These are phyloP conservation scores for Diatrype stigma DNA, from an alignment of 2,329 filamentous ascomycete species.

Conservation along the genomic window DNA sequence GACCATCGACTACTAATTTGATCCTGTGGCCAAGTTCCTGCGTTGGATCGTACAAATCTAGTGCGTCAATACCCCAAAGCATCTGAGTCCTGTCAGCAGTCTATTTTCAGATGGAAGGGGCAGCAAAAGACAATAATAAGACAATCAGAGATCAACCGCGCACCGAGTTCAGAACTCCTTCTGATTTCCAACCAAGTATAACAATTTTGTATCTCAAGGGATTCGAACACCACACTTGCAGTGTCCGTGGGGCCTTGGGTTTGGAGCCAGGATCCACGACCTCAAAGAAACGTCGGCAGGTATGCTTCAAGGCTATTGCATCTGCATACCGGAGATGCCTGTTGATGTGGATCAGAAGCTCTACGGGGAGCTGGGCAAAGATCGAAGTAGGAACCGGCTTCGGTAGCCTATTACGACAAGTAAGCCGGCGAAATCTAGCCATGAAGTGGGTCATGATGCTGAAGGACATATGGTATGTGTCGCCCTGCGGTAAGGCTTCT, in stretches of 20 bases:
- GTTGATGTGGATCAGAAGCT: not conserved
- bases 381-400: not conserved
- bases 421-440: too few species aligned
- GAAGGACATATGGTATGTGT: too few species aligned
- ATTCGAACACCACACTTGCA: not conserved
- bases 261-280: not conserved
- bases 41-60: too few species aligned
- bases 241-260: not conserved
- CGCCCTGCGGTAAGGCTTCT: too few species aligned
- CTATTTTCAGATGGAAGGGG: too few species aligned
- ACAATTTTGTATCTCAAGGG: not conserved
- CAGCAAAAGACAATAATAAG: too few species aligned
- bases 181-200: not conserved
- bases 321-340: not conserved
- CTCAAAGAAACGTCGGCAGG: not conserved
- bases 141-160: too few species aligned
- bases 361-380: not conserved
- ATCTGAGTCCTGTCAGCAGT: too few species aligned
- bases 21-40: too few species aligned
- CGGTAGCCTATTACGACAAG: too few species aligned
- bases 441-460: too few species aligned
- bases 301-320: not conserved
- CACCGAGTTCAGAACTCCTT: not conserved
- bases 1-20: not conserved
- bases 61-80: too few species aligned